Base-by-base conservation (phyloP, 371 early-diverging fungal species). In the Capniomyces stellatus region DNA sequence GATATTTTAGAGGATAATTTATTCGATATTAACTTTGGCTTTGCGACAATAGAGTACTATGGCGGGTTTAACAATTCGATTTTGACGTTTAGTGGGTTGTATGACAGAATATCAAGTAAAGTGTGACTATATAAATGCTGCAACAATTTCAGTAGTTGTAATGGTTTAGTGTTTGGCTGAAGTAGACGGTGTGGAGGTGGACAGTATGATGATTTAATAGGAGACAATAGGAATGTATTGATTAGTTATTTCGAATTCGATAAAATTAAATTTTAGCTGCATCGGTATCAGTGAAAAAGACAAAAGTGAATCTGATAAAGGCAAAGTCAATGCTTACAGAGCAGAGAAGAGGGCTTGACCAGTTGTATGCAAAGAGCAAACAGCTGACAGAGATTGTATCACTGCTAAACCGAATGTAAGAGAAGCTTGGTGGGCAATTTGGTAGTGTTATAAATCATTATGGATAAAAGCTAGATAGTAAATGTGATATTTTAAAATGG, bases 21-120 rank as follows among this genome's bases (percentile, higher is more conserved):
- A 39, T 19, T 24, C 18, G 1, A 65, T 87, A 40, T n/a, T 40
- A 40, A 40, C 19, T 40, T 13, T 40, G 19, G 13, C 13, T 40
- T 13, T 40, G 19, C 19, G 19, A 13, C 8, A 12, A 23, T 44
- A 44, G 93, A 91, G 52, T 89, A 90, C 61, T 89, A 92, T 59
- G 78, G 79, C 47, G 86, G 90, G 18, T 94, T 94, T 64, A 92
- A 91, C 61, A 78, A 75, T 31, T 83, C 90, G 1, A 92, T 92
- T 58, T 79, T 90, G 60, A 87, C 89, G 0, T 94, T 90, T 62
- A 86, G 90, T 52, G 82, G 82, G 15, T 87, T 92, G 12, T 75
- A 88, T 29, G 90, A 87, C 52, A 82, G 80, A 49, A 85, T 93
- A 58, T 71, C 81, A 35, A 29, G 49, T 49, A 19, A 49, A 13